Conservation (phyloP, 495 filamentous ascomycete species). For the Aspergillus mulundensis region DNA sequence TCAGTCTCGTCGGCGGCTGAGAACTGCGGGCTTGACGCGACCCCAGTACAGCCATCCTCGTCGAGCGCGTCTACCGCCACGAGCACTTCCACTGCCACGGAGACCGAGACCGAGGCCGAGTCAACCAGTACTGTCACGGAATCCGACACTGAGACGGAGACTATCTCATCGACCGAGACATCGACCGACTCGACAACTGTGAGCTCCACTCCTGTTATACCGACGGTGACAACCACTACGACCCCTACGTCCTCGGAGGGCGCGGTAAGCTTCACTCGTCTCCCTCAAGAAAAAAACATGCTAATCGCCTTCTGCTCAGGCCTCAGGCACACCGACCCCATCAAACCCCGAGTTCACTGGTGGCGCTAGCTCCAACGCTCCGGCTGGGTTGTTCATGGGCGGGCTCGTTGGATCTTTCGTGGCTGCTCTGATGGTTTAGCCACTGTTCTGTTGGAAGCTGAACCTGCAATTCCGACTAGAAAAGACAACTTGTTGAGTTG, state of each 20-base stretch:
- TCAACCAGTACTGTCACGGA: background rate
- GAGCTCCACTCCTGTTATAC: slow-evolving; percentile 3
- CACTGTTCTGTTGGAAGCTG: background rate
- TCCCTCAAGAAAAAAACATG: background rate
- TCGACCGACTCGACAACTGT: background rate
- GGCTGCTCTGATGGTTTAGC: background rate
- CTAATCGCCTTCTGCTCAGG: background rate
- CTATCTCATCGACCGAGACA: background rate
- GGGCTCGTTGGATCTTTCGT: background rate
- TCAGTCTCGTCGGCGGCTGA: slow-evolving; percentile 29
- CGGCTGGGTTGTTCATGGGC: background rate
- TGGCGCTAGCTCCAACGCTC: background rate
- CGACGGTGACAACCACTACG: background rate
- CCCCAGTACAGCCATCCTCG: slow-evolving; percentile 26
- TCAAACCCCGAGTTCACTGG: background rate
- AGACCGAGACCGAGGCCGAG: background rate
- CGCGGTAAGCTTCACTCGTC: slow-evolving; percentile 1
- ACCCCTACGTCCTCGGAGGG: background rate
- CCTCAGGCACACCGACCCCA: background rate
- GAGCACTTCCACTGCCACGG: background rate
- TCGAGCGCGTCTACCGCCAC: slow-evolving; percentile 8
- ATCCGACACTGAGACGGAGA: background rate
- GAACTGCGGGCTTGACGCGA: slow-evolving; percentile 36
- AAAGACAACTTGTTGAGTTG: too few species aligned
- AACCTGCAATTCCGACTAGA: too few species aligned